These are phyloP conservation scores for Populus hybrid DNA, from an alignment of 441 rosid genomes.

Conservation along the genomic window DNA sequence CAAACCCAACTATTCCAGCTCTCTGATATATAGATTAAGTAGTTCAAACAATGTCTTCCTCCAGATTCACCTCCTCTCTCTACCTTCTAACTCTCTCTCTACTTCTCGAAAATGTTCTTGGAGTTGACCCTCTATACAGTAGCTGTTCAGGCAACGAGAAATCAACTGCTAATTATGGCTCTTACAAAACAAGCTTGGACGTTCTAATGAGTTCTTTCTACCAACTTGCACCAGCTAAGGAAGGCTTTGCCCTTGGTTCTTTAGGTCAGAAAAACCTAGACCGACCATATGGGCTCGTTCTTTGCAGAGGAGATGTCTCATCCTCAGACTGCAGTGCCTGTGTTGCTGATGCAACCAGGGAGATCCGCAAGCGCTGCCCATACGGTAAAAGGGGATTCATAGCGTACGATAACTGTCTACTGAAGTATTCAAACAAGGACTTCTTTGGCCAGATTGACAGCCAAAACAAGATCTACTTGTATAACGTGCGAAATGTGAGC, in stretches of 20 bases:
- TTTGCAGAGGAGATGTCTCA: conserved; percentile 30
- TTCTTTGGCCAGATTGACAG: conserved; percentile 32
- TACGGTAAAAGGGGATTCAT: conserved; percentile 26
- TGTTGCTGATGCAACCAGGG: conserved; percentile 16
- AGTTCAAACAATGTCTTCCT: background rate
- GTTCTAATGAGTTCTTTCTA: conserved; percentile 17
- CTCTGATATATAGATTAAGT: background rate
- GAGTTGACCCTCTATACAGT: conserved; percentile 24
- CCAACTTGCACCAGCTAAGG: conserved; percentile 16
- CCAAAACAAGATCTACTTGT: conserved; percentile 23
- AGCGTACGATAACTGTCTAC: conserved; percentile 31
- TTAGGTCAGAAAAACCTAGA: conserved; percentile 20
- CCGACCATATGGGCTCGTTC: conserved; percentile 21
- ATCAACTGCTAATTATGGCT: conserved; percentile 18
- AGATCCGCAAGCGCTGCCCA: conserved; percentile 29
- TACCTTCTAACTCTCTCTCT: conserved; percentile 5
- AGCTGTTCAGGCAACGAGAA: conserved; percentile 26
- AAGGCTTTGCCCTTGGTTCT: conserved; percentile 25
- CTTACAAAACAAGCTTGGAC: conserved; percentile 25
- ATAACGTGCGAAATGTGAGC: conserved; percentile 19
- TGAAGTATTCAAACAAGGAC: conserved; percentile 20
- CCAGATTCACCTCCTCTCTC: background rate
- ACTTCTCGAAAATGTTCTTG: conserved; percentile 14
- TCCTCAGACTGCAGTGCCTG: conserved; percentile 26
- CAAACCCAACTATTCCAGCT: background rate